A percentile compares a stretch with the other conserved stretches of the same genome.
Conservation (phyloP, 164 flowering plant genomes). For the Magnolia changhungtana region DNA sequence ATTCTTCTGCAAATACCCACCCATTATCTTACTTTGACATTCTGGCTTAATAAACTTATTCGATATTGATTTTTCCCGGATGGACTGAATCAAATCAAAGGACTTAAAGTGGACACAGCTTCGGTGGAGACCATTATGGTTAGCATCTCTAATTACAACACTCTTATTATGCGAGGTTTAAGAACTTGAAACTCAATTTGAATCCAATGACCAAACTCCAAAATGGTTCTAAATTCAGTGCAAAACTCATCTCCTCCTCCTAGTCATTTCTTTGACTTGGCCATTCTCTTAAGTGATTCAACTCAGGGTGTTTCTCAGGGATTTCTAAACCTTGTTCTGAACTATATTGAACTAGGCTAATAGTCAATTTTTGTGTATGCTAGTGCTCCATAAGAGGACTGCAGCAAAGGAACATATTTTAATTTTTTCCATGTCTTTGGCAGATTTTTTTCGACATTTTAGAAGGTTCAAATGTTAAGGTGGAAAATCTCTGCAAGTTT, state of each 20-base stretch:
- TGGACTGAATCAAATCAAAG: conserved; percentile 64
- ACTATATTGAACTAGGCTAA: no score
- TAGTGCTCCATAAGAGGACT: no score
- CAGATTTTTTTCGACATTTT: no score
- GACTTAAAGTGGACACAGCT: conserved; percentile 52
- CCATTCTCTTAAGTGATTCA: no score
- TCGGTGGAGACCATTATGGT: conserved; percentile 88
- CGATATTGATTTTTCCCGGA: conserved; percentile 33
- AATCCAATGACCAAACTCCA: not conserved
- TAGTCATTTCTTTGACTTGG: no score
- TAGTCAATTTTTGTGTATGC: no score
- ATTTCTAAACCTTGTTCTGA: no score
- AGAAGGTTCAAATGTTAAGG: no score
- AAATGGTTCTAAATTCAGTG: not conserved
- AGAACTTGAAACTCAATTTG: not conserved
- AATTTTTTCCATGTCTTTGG: no score
- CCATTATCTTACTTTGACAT: not conserved
- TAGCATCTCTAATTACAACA: no score
- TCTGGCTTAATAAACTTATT: not conserved
- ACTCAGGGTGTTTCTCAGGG: not conserved
- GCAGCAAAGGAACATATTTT: no score
- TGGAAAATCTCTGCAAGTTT: no score
- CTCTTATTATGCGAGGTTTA: not conserved
- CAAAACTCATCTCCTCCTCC: not conserved
- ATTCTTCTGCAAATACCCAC: not conserved